A percentile compares a stretch with the other conserved stretches of the same genome.
phyloP scores from a whole-genome alignment of 2,329 filamentous ascomycete genomes.

The Chaetomium globosum region DNA sequence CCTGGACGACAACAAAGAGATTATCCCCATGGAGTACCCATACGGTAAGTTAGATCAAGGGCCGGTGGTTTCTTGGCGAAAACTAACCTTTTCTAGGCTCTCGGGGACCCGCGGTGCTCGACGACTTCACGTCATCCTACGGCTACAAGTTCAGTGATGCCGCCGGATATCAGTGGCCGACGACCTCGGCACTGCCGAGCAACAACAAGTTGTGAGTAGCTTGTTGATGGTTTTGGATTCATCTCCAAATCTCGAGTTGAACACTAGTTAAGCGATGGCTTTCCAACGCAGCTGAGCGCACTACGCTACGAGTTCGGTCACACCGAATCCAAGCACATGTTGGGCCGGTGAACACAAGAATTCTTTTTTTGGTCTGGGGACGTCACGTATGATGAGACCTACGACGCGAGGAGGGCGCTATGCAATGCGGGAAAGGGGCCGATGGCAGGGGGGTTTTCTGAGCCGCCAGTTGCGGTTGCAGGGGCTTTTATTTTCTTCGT shows the following conservation, averaged over 20 bases:
- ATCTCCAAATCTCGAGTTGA: constrained; percentile 14
- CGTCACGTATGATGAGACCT: constrained; percentile 18
- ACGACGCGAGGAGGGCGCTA: constrained; percentile 14
- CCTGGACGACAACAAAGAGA: constrained; percentile 98
- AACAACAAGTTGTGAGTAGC: constrained; percentile 79
- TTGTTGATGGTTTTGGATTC: constrained; percentile 19
- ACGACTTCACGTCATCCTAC: constrained; percentile 97
- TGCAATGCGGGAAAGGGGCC: constrained; percentile 21
- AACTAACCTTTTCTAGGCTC: constrained; percentile 65
- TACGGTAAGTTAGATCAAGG: constrained; percentile 69
- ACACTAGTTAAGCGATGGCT: constrained; percentile 31
- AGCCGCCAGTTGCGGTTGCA: constrained; percentile 5
- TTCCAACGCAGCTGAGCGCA: constrained; percentile 32
- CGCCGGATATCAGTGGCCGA: constrained; percentile 93
- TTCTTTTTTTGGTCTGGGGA: constrained; percentile 25
- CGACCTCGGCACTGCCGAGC: constrained; percentile 67
- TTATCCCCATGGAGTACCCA: constrained; percentile 98
- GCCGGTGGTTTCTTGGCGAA: not conserved
- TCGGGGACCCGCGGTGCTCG: constrained; percentile 90
- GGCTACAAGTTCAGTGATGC: constrained; percentile 99
- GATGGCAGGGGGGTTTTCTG: constrained; percentile 14
- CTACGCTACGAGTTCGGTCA: constrained; percentile 16
- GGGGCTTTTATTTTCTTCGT: not conserved
- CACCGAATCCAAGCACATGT: constrained; percentile 21
- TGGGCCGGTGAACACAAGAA: constrained; percentile 19